Percentiles rank a stretch among this genome's conserved stretches.
Evolutionary conservation across 1,139 yeast species (phyloP).

Genomic region (Hyphopichia burtonii): DNA sequence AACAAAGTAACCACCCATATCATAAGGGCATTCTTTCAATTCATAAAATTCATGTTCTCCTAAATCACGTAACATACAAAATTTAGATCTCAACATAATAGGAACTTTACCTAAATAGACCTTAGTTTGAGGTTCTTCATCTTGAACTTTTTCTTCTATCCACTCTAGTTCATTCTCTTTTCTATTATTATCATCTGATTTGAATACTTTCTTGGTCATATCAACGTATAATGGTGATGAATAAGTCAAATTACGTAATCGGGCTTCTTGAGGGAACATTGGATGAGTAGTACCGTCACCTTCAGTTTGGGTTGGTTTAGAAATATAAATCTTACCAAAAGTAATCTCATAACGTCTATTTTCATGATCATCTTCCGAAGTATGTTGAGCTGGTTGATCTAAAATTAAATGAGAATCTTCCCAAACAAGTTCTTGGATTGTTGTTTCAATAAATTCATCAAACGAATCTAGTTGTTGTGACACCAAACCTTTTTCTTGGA

Average conservation of each 20-base stretch:
- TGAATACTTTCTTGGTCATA: constrained; percentile 87
- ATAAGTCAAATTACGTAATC: constrained; percentile 92
- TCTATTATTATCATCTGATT: constrained; percentile 67
- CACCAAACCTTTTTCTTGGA: constrained; percentile 94
- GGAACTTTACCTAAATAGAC: constrained; percentile 97
- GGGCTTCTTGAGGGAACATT: constrained; percentile 97
- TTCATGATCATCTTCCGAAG: constrained; percentile 83
- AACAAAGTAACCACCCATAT: constrained; percentile 98
- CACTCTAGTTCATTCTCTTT: constrained; percentile 71
- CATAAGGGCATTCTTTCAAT: constrained; percentile 97
- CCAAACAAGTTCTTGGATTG: constrained; percentile 94
- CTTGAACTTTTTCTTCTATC: constrained; percentile 53
- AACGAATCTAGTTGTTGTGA: constrained; percentile 98
- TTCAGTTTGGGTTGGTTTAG: constrained; percentile 97
- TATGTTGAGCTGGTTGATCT: constrained; percentile 98
- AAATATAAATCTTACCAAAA: constrained; percentile 93
- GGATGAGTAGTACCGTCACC: constrained; percentile 99
- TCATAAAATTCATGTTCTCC: constrained; percentile 95
- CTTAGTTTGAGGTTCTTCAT: constrained; percentile 63
- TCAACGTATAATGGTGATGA: constrained; percentile 96
- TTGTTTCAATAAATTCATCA: constrained; percentile 95
- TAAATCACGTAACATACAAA: constrained; percentile 88
- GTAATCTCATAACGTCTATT: constrained; percentile 92
- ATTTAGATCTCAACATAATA: constrained; percentile 94
- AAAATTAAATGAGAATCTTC: constrained; percentile 92